phyloP scores from a whole-genome alignment of 2,329 filamentous ascomycete genomes.

The Trichophyton verrucosum region DNA sequence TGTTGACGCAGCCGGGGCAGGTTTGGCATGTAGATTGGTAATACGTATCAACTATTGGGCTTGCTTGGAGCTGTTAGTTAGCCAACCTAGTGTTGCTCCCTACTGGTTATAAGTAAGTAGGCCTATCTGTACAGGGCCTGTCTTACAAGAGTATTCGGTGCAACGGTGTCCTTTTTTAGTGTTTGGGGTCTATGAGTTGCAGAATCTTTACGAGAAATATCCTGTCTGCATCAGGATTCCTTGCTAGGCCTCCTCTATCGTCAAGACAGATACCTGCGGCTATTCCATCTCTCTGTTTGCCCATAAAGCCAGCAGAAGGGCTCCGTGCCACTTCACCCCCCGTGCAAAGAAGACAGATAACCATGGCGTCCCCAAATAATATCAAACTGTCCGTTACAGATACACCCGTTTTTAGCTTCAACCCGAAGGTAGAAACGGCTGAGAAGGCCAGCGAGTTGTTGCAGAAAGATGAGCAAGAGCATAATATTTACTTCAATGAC shows the following conservation, averaged over 20 bases:
- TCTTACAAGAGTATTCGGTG: neutral
- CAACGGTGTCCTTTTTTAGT: neutral
- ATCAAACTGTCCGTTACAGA: conserved; percentile 35
- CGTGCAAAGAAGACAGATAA: conserved; percentile 6
- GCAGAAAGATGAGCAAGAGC: conserved; percentile 58
- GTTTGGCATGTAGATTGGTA: neutral
- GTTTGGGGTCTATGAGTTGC: neutral
- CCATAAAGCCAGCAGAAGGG: neutral
- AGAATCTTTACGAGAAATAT: neutral
- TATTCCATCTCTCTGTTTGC: neutral
- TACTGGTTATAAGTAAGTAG: neutral
- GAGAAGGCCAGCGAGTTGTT: conserved; percentile 53
- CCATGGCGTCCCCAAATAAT: conserved; percentile 39
- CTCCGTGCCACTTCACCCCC: neutral
- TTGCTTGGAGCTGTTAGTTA: neutral
- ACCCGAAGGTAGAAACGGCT: conserved; percentile 47
- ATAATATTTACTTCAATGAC: conserved; percentile 72
- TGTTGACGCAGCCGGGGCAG: neutral
- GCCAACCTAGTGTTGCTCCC: neutral
- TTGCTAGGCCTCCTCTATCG: neutral
- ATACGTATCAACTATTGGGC: neutral
- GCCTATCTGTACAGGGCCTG: neutral
- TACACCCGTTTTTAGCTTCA: conserved; percentile 36
- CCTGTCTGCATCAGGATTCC: no score
- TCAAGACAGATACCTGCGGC: neutral